Percentiles rank a stretch among this genome's conserved stretches.
Conservation (phyloP, 2,329 filamentous ascomycete species). For the Colletotrichum lindemuthianum region DNA sequence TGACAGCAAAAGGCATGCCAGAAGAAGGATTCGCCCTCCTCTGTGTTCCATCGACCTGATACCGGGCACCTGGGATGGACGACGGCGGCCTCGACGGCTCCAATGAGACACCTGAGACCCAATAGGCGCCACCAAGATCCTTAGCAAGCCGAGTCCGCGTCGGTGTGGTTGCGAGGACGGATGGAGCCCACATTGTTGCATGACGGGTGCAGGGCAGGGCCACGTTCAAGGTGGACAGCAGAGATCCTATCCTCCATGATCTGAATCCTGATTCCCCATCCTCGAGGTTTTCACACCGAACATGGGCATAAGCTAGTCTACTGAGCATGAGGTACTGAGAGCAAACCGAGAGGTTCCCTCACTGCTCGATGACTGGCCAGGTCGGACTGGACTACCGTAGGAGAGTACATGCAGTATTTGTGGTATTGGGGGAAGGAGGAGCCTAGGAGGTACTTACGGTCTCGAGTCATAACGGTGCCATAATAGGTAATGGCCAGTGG, state of each 20-base stretch:
- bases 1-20: slow-evolving; percentile 1
- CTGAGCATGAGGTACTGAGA: too few relatives aligned
- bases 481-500: too few relatives aligned
- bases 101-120: slow-evolving; percentile 3
- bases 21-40: not conserved
- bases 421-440: too few relatives aligned
- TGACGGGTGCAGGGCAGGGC: not conserved
- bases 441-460: too few relatives aligned
- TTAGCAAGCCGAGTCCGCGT: not conserved
- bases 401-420: not conserved
- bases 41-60: slow-evolving; percentile 3
- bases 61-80: slow-evolving; percentile 27
- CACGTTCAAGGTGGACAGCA: too few relatives aligned
- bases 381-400: not conserved
- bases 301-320: too few relatives aligned
- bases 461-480: too few relatives aligned
- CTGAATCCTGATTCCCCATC: too few relatives aligned
- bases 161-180: not conserved
- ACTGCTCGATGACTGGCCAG: too few relatives aligned
- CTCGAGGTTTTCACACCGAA: too few relatives aligned
- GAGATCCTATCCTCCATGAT: too few relatives aligned
- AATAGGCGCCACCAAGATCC: slow-evolving; percentile 2
- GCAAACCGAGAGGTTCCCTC: too few relatives aligned
- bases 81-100: slow-evolving; percentile 2
- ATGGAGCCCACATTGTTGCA: not conserved